phyloP scores from a whole-genome alignment of 768 basidiomycete species.

The Leccinellum rugosiceps region DNA sequence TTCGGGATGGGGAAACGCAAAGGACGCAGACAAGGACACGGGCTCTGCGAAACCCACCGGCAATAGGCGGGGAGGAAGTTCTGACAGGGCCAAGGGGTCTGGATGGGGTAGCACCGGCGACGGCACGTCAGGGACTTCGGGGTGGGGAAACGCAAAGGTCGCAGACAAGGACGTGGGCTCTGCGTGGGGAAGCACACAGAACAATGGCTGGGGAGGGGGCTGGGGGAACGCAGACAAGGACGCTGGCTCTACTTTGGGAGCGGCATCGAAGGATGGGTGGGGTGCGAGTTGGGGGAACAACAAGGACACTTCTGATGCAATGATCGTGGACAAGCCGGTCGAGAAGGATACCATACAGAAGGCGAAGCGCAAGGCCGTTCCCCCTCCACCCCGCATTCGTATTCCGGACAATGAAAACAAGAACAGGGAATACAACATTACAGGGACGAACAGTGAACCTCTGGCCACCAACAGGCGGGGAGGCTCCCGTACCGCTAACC shows the following conservation, averaged over 20 bases:
- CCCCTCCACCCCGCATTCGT: conserved; percentile 25
- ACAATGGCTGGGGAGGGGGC: conserved; percentile 1
- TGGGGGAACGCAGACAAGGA: not conserved
- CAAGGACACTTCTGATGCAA: conserved; percentile 7
- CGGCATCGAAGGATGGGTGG: not conserved
- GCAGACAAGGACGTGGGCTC: not conserved
- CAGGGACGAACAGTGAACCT: conserved; percentile 26
- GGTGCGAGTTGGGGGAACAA: conserved; percentile 5
- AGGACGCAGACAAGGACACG: not conserved
- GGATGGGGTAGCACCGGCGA: not conserved
- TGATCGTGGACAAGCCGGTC: conserved; percentile 3
- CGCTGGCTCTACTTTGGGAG: not conserved
- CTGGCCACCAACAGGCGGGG: conserved; percentile 15
- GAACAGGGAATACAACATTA: conserved; percentile 9
- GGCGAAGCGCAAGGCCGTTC: conserved; percentile 8
- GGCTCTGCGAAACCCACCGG: not conserved
- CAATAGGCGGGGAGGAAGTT: not conserved
- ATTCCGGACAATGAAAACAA: conserved; percentile 18
- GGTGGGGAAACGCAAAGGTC: not conserved
- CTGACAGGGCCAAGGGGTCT: not conserved
- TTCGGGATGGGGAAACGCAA: conserved; percentile 8
- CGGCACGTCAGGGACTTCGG: not conserved
- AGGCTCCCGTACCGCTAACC: conserved; percentile 5
- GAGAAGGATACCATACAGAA: conserved; percentile 1
- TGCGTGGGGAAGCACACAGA: not conserved